These are phyloP conservation scores for Ophiocordyceps robertsii DNA, from an alignment of 2,329 filamentous ascomycete genomes.

Conservation along the genomic window DNA sequence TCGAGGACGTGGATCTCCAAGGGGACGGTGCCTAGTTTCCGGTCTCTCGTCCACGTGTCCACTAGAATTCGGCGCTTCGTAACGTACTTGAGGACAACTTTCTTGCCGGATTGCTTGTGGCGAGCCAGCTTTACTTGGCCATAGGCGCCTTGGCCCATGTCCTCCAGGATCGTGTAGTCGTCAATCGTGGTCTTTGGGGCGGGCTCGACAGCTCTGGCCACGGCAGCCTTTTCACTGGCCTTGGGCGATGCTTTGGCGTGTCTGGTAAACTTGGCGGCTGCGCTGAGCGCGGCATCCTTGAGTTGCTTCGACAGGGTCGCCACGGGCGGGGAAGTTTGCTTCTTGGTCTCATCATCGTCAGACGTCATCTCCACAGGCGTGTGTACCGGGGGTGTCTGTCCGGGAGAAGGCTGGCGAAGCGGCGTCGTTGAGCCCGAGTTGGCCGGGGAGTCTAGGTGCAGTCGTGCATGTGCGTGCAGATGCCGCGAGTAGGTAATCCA, in stretches of 20 bases:
- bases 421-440: constrained; percentile 56
- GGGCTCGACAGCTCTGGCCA: constrained; percentile 21
- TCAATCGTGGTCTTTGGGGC: constrained; percentile 67
- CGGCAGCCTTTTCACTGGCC: constrained; percentile 17
- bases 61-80: constrained; percentile 94
- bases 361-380: constrained; percentile 43
- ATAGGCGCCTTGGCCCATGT: constrained; percentile 97
- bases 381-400: constrained; percentile 47
- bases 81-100: constrained; percentile 93
- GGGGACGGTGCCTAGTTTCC: constrained; percentile 83
- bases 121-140: constrained; percentile 92
- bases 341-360: constrained; percentile 32
- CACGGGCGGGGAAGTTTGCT: constrained; percentile 24
- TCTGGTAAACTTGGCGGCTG: constrained; percentile 39
- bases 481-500: constrained; percentile 97
- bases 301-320: constrained; percentile 41
- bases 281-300: constrained; percentile 40
- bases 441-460: constrained; percentile 48
- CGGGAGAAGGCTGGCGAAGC: constrained; percentile 65
- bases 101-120: constrained; percentile 67
- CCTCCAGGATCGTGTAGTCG: constrained; percentile 86
- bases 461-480: constrained; percentile 54
- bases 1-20: constrained; percentile 95
- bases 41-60: constrained; percentile 94
- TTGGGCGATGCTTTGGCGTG: constrained; percentile 17